A percentile compares a stretch with the other conserved stretches of the same genome.
Evolutionary conservation across 1,284 basidiomycete genomes (phyloP).

Genomic region (Peniophora sp.): DNA sequence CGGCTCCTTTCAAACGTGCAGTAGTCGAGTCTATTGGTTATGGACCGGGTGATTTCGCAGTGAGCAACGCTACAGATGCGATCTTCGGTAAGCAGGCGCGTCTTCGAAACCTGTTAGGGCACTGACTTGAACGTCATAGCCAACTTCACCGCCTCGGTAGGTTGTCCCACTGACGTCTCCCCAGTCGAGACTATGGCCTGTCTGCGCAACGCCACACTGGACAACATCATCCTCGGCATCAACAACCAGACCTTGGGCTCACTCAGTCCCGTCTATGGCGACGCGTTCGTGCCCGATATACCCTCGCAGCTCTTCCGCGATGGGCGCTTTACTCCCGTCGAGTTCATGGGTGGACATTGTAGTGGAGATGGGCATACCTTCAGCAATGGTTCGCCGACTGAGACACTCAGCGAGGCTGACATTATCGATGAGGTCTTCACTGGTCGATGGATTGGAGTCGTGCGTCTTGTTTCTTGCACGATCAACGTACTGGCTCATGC

Average conservation of each 20-base stretch:
- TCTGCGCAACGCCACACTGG: conserved; percentile 31
- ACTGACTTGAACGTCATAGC: conserved; percentile 12
- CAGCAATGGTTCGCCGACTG: conserved; percentile 27
- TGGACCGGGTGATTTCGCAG: conserved; percentile 25
- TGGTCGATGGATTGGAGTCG: conserved; percentile 28
- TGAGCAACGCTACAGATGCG: conserved; percentile 19
- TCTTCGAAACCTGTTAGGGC: neutral
- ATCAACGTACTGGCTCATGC: neutral
- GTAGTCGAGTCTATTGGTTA: conserved; percentile 37
- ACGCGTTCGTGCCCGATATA: conserved; percentile 31
- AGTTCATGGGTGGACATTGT: conserved; percentile 36
- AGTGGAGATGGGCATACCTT: conserved; percentile 35
- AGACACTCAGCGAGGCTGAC: conserved; percentile 33
- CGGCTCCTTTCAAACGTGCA: conserved; percentile 29
- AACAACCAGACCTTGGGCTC: conserved; percentile 24
- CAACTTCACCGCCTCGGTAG: conserved; percentile 23
- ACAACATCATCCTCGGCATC: conserved; percentile 28
- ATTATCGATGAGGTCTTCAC: conserved; percentile 28
- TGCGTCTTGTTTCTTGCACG: conserved; percentile 13
- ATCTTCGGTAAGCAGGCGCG: conserved; percentile 25
- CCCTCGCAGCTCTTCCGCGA: conserved; percentile 31
- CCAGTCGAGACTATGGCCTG: conserved; percentile 25
- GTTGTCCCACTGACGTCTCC: conserved; percentile 19
- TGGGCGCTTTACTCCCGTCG: conserved; percentile 30
- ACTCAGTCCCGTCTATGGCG: conserved; percentile 29